Evolutionary conservation across 2,329 filamentous ascomycete genomes (phyloP), one percentile per base, ranked within the genome.

Genomic region (Knufia petricola): DNA sequence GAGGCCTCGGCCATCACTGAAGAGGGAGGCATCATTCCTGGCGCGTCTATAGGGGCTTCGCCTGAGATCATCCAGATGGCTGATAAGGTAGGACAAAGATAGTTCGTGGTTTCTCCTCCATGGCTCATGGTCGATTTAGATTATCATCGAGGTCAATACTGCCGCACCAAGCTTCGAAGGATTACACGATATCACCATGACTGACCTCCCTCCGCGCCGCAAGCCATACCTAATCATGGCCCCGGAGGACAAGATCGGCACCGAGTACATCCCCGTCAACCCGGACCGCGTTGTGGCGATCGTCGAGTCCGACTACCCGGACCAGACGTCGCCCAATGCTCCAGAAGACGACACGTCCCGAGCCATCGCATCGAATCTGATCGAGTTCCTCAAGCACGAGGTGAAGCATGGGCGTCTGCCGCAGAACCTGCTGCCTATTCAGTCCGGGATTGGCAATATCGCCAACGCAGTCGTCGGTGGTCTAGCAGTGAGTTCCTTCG

Each of bases 71-170:
- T 94, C 42, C 87, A 94, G 68, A 87, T 94, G 79, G 86, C 87
- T 45, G 86, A 94, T 64, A 94, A 94, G 72, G 76, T 77, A 60
- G 28, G n/a, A n/a, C n/a, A n/a, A n/a, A n/a, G n/a, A n/a, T n/a
- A n/a, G n/a, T n/a, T n/a, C n/a, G n/a, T n/a, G n/a, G n/a, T n/a
- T n/a, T n/a, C n/a, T n/a, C n/a, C n/a, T n/a, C n/a, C n/a, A n/a
- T n/a, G n/a, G n/a, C n/a, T n/a, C n/a, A n/a, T n/a, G n/a, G n/a
- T n/a, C n/a, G n/a, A n/a, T n/a, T n/a, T 47, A 64, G 77, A 79
- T 94, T 68, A 87, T 94, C 61, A 86, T 94, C 61, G 87, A 94
- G 70, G 84, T 94, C 68, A 94, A 94, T 73, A 94, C 88, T 0
- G 73, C 87, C 1, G 78, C 85, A 44, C 87, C 87, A 3, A 87